phyloP scores from a whole-genome alignment of 768 basidiomycete species.

The Lactifluus volemus region DNA sequence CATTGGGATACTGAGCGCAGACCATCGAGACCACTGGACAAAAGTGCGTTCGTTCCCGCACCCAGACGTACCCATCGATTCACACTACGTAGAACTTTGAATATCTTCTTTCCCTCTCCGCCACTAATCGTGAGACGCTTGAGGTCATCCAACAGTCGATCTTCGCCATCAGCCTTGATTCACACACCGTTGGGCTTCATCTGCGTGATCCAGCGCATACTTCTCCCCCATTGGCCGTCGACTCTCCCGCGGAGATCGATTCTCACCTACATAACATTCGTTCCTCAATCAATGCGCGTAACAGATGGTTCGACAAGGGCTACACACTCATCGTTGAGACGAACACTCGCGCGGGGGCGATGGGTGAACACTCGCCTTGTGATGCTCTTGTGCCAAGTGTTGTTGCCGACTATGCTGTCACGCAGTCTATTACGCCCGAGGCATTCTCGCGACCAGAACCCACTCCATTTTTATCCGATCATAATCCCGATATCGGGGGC shows the following conservation, averaged over 20 bases:
- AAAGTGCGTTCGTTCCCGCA: slow-evolving; percentile 37
- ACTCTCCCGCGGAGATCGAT: slow-evolving; percentile 38
- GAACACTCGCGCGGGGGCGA: slow-evolving; percentile 74
- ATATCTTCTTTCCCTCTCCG: slow-evolving; percentile 57
- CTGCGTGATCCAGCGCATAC: slow-evolving; percentile 23
- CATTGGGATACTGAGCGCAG: slow-evolving; percentile 68
- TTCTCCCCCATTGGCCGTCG: slow-evolving; percentile 5
- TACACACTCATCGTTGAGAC: slow-evolving; percentile 78
- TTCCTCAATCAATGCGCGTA: slow-evolving; percentile 54
- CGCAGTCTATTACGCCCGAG: slow-evolving; percentile 50
- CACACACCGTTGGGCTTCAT: slow-evolving; percentile 36
- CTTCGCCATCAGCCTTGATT: slow-evolving; percentile 76
- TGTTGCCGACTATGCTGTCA: slow-evolving; percentile 73
- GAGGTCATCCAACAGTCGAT: slow-evolving; percentile 63
- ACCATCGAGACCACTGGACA: slow-evolving; percentile 77
- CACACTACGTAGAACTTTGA: slow-evolving; percentile 51
- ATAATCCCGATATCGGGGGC: slow-evolving; percentile 18
- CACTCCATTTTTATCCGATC: slow-evolving; percentile 13
- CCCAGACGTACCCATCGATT: not conserved
- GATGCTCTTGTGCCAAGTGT: slow-evolving; percentile 89
- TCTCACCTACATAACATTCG: slow-evolving; percentile 71
- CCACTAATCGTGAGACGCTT: slow-evolving; percentile 51
- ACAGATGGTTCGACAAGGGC: slow-evolving; percentile 89
- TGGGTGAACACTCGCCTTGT: slow-evolving; percentile 85
- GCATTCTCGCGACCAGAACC: slow-evolving; percentile 28